A percentile compares a stretch with the other conserved stretches of the same genome.
Conservation (phyloP, 1,284 basidiomycete species). For the Irpex sp. region DNA sequence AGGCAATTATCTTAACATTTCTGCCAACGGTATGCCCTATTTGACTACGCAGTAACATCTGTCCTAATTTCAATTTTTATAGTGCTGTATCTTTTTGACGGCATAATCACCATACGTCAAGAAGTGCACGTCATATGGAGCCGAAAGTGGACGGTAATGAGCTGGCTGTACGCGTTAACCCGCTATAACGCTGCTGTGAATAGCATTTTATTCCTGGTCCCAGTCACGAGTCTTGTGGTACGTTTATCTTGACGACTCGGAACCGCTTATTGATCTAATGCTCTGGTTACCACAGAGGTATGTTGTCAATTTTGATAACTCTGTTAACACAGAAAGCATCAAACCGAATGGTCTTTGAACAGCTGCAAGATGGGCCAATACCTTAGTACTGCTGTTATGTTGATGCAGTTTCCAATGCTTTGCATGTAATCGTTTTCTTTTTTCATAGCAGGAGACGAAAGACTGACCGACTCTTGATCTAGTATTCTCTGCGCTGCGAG, state of each 20-base stretch:
- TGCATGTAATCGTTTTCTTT: background rate
- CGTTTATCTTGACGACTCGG: too few relatives aligned
- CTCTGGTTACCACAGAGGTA: too few relatives aligned
- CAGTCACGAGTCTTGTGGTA: background rate
- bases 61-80: background rate
- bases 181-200: background rate
- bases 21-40: background rate
- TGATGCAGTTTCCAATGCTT: background rate
- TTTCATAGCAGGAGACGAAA: background rate
- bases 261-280: too few relatives aligned
- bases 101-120: background rate
- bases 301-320: too few relatives aligned
- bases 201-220: background rate
- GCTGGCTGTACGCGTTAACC: background rate
- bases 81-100: too few relatives aligned
- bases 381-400: background rate
- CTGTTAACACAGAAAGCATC: background rate
- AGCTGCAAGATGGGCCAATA: background rate
- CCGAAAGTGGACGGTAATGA: background rate
- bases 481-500: background rate
- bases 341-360: background rate
- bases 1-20: too few relatives aligned
- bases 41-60: background rate
- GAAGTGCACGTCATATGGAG: background rate
- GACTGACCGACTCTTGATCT: background rate